Conservation (phyloP, 805 yeast genomes). For the Metschnikowia drakensbergensis region DNA sequence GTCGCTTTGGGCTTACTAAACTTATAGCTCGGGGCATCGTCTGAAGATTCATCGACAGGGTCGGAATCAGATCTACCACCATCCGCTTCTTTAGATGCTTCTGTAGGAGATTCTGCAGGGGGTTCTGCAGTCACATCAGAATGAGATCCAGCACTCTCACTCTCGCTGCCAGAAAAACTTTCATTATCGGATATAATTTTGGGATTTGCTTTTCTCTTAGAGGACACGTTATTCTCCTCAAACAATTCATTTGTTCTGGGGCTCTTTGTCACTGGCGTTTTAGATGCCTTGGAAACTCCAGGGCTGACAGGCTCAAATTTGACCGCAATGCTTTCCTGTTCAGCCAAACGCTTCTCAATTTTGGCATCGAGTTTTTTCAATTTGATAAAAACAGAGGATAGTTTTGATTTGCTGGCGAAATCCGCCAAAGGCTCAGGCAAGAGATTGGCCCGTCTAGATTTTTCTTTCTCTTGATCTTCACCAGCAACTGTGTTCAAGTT, state of each 20-base stretch:
- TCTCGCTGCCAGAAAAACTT: neutral
- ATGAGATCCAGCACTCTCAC: neutral
- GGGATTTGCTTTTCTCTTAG: neutral
- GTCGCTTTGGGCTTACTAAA: neutral
- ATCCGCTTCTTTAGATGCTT: neutral
- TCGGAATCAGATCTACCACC: neutral
- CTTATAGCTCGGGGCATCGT: no score
- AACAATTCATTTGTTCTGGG: neutral
- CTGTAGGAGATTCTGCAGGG: neutral
- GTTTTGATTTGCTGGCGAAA: conserved; percentile 16
- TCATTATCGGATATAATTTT: no score
- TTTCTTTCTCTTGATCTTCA: conserved; percentile 9
- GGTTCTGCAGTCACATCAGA: neutral
- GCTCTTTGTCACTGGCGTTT: neutral
- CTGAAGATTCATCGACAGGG: neutral
- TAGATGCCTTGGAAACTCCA: neutral
- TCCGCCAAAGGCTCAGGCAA: conserved; percentile 16
- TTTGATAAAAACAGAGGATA: conserved; percentile 19
- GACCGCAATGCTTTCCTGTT: conserved; percentile 1
- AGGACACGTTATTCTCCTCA: neutral
- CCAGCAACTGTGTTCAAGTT: conserved; percentile 7
- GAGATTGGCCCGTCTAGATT: conserved; percentile 8
- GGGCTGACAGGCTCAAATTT: conserved; percentile 8
- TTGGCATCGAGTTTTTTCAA: conserved; percentile 22
- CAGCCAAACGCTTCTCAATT: conserved; percentile 9